Evolutionary conservation across 1,284 basidiomycete species (phyloP), one percentile per base, ranked within the genome.

Genomic region (Cutaneotrichosporon daszewskae): DNA sequence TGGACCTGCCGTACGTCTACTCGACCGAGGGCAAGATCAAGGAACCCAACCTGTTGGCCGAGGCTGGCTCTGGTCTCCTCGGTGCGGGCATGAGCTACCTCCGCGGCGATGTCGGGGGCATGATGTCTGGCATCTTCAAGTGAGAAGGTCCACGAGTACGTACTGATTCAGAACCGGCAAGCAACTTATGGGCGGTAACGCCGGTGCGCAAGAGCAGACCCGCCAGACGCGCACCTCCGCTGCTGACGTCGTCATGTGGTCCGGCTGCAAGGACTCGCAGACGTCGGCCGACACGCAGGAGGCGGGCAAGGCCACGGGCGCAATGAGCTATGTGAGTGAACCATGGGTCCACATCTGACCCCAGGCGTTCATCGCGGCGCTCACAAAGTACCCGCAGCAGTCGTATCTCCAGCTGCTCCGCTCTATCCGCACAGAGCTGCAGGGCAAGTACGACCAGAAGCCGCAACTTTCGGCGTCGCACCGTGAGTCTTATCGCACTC

Each of bases 211-310:
- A 10, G 32, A 44, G 9, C 12, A 26, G 14, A 71, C 84, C 1
- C 79, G 74, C 51, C 73, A 76, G 37, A 91, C 85, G 4, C 82
- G 78, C 62, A 85, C 86, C 1, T 86, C 85, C 58, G 78, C 84
- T 12, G 88, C 89, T 11, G 80, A 82, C 55, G 79, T 80, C 11
- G 60, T 70, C 45, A 63, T 69, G 57, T 90, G 81, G 79, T 85
- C 84, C 60, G 91, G 89, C 12, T 94, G 90, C 72, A 90, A 88
- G 61, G 90, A 95, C 67, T 78, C 80, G 17, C 89, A 94, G 69
- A 95, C 90, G 9, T 88, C 85, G n/a, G 90, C 90, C 4, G 91
- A 95, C 65, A 84, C 88, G 1, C 72, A 76, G 37, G 85, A 92
- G 67, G 79, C 78, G 5, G 88, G 88, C 2, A 74, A 78, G 40